Percentiles rank a stretch among this genome's conserved stretches.
These are phyloP conservation scores for Cicer chorassanicum DNA, from an alignment of 306 rosid species.

Conservation along the genomic window DNA sequence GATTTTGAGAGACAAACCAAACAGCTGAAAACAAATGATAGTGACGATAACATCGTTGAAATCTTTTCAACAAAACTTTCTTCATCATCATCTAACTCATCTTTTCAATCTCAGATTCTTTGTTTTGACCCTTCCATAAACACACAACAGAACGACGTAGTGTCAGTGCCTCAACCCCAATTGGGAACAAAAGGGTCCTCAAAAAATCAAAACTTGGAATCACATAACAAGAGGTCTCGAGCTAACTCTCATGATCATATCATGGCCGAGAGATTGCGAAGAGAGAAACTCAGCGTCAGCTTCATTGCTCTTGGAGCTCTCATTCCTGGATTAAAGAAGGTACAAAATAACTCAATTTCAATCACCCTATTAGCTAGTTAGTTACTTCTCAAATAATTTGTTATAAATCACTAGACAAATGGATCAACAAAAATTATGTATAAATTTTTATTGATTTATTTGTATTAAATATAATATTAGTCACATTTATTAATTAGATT, in stretches of 20 bases:
- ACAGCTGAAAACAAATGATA: slow-evolving; percentile 28
- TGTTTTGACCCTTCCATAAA: slow-evolving; percentile 52
- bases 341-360: not conserved
- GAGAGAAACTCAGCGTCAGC: slow-evolving; percentile 79
- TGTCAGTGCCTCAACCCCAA: slow-evolving; percentile 24
- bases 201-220: slow-evolving; percentile 42
- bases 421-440: too few relatives aligned
- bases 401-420: too few relatives aligned
- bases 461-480: too few relatives aligned
- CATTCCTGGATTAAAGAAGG: slow-evolving; percentile 81
- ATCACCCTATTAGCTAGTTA: not conserved
- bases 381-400: too few relatives aligned
- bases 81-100: slow-evolving; percentile 51
- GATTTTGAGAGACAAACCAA: slow-evolving; percentile 41
- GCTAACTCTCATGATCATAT: slow-evolving; percentile 71
- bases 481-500: too few relatives aligned
- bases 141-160: slow-evolving; percentile 44
- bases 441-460: too few relatives aligned
- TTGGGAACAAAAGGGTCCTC: slow-evolving; percentile 38
- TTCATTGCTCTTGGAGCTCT: slow-evolving; percentile 85
- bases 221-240: slow-evolving; percentile 51
- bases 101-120: slow-evolving; percentile 58
- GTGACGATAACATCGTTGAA: slow-evolving; percentile 19
- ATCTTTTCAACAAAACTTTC: slow-evolving; percentile 48
- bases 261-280: slow-evolving; percentile 76